These are phyloP conservation scores for Alternaria gansuensis DNA, from an alignment of 2,329 filamentous ascomycete species.

Conservation along the genomic window DNA sequence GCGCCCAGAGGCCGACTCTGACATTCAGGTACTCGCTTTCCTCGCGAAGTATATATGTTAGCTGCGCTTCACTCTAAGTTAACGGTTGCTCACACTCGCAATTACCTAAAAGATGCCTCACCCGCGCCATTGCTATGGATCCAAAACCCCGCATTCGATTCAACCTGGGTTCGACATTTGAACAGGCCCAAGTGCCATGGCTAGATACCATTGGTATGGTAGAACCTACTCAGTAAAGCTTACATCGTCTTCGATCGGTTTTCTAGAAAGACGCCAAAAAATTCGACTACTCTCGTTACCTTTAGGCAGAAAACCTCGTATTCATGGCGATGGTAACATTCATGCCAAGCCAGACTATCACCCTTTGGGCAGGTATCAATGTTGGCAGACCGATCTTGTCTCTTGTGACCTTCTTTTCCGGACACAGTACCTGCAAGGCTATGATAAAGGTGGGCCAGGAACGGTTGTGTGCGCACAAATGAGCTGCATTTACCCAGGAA, in stretches of 20 bases:
- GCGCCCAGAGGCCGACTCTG: constrained; percentile 1
- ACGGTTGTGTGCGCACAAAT: constrained; percentile 27
- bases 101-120: neutral
- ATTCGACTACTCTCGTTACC: neutral
- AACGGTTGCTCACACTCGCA: no score
- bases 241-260: neutral
- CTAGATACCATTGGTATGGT: neutral
- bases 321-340: constrained; percentile 15
- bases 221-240: neutral
- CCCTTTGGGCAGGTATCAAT: constrained; percentile 45
- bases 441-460: constrained; percentile 36
- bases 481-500: constrained; percentile 24
- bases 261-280: neutral
- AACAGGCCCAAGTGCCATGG: neutral
- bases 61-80: neutral
- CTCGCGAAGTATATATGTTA: constrained; percentile 6
- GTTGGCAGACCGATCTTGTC: constrained; percentile 28
- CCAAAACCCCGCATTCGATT: neutral
- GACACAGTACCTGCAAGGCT: constrained; percentile 32
- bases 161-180: no score
- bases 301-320: neutral
- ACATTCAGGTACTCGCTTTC: constrained; percentile 17
- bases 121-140: neutral
- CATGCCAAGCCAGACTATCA: constrained; percentile 35
- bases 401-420: constrained; percentile 48